Conservation (phyloP, 1,284 basidiomycete genomes). For the Trichosporon faecale region DNA sequence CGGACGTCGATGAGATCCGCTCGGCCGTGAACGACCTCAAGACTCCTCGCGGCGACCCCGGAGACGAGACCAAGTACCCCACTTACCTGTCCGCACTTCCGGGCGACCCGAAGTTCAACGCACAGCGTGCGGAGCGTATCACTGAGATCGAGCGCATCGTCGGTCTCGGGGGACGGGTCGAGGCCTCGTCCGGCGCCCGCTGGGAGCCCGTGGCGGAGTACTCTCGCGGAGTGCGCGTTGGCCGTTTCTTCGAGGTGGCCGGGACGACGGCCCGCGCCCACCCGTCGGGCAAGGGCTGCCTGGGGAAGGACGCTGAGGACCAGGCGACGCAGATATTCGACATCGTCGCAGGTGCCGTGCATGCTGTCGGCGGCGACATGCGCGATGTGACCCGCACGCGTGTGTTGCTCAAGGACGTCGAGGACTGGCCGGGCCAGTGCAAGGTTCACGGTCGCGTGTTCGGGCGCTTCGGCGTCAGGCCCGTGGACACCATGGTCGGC, state of each 20-base stretch:
- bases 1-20: neutral
- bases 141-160: slow-evolving; percentile 14
- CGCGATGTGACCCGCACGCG: slow-evolving; percentile 27
- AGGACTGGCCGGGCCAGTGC: slow-evolving; percentile 21
- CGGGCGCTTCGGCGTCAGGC: slow-evolving; percentile 20
- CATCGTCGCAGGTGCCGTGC: slow-evolving; percentile 21
- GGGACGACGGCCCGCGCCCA: slow-evolving; percentile 22
- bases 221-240: slow-evolving; percentile 16
- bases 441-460: slow-evolving; percentile 23
- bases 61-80: slow-evolving; percentile 21
- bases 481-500: slow-evolving; percentile 26
- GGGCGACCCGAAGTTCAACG: slow-evolving; percentile 1
- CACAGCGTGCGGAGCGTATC: neutral
- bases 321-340: slow-evolving; percentile 27
- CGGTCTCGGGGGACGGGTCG: slow-evolving; percentile 8
- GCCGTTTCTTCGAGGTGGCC: slow-evolving; percentile 13
- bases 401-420: slow-evolving; percentile 18
- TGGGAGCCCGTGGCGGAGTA: slow-evolving; percentile 22
- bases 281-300: slow-evolving; percentile 10
- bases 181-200: slow-evolving; percentile 13
- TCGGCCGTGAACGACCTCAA: neutral
- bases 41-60: slow-evolving; percentile 10
- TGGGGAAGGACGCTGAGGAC: slow-evolving; percentile 14
- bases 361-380: slow-evolving; percentile 21
- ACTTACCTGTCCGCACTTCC: slow-evolving; percentile 10